Conservation (phyloP, 2,329 filamentous ascomycete species). For the Pseudocercospora vitis region DNA sequence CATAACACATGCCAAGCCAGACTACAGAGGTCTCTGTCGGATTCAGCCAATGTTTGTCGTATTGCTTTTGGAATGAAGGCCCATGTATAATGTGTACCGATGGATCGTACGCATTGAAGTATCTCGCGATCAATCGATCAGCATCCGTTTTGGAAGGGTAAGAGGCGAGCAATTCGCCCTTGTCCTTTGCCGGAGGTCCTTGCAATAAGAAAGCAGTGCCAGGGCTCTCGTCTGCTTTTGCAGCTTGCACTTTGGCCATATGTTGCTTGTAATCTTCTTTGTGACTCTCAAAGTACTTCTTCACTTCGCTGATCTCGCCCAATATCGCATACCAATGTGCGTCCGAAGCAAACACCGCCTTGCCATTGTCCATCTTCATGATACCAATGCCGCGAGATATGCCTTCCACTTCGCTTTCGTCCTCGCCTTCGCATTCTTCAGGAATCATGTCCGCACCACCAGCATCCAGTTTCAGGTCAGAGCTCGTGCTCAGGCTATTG, state of each 20-base stretch:
- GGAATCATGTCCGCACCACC: conserved; percentile 57
- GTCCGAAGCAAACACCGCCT: conserved; percentile 51
- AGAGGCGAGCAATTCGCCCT: conserved; percentile 73
- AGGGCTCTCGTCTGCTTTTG: conserved; percentile 59
- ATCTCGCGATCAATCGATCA: conserved; percentile 81
- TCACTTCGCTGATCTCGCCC: conserved; percentile 81
- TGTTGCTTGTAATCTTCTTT: conserved; percentile 87
- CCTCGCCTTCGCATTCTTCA: conserved; percentile 51
- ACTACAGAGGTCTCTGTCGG: conserved; percentile 71
- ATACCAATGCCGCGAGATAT: conserved; percentile 53
- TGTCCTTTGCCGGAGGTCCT: conserved; percentile 65
- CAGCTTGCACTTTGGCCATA: conserved; percentile 70
- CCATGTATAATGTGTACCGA: conserved; percentile 60
- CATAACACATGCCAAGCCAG: conserved; percentile 76
- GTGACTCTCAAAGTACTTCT: conserved; percentile 81
- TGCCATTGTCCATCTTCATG: conserved; percentile 55
- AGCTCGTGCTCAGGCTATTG: conserved; percentile 41
- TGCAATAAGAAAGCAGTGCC: conserved; percentile 80
- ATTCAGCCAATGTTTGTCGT: conserved; percentile 68
- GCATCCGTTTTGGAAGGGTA: conserved; percentile 79
- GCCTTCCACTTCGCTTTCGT: conserved; percentile 63
- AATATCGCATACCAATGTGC: conserved; percentile 56
- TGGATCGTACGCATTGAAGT: conserved; percentile 79
- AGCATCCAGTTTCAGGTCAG: conserved; percentile 52
- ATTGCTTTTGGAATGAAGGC: conserved; percentile 77